Base-by-base conservation (phyloP, 345 rosid species). In the Arabis hirsuta region DNA sequence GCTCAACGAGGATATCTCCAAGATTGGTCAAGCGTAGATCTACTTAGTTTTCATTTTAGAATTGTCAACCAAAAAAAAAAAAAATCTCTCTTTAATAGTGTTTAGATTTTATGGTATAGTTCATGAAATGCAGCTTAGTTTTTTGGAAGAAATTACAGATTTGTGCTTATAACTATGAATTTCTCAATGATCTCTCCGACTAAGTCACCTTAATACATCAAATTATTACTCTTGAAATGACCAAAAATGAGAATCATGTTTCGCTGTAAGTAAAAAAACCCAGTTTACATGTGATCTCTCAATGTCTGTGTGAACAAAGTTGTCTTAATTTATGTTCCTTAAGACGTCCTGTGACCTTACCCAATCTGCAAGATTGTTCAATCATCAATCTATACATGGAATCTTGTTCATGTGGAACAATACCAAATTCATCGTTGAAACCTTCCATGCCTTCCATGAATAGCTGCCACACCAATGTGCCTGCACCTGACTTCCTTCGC, bases 401-500 rank as follows among this genome's bases (percentile, higher is more conserved):
- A 5, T 82, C 76, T 57, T 81, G 82, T 78, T 88, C 84, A 85
- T 87, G 87, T 8, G 97, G 94, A 7, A 92, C 90, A 9, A 91
- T 66, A 43, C 96, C 97, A 14, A 88, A 91, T 48, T 90, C 99
- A 45, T 90, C 98, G 7, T 78, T 84, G 31, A 85, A 91, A 19
- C 85, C 90, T 61, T 88, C 96, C 96, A 90, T 95, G 81, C 89
- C 98, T 80, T 85, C 92, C 5, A 88, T 86, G 20, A 91, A 83
- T 16, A 86, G 84, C 71, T 90, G 99, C 99, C 98, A 91, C 64
- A 88, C 62, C 48, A 95, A 67, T 54, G 98, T 83, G 0, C 97
- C 96, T 13, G 89, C 92, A 3, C 96, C 97, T 12, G 96, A 41
- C 73, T 81, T 74, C 7, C 67, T 86, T 81, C 82, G 66, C 73